phyloP scores from a whole-genome alignment of 2,329 filamentous ascomycete species.

The Fusarium heterosporum region DNA sequence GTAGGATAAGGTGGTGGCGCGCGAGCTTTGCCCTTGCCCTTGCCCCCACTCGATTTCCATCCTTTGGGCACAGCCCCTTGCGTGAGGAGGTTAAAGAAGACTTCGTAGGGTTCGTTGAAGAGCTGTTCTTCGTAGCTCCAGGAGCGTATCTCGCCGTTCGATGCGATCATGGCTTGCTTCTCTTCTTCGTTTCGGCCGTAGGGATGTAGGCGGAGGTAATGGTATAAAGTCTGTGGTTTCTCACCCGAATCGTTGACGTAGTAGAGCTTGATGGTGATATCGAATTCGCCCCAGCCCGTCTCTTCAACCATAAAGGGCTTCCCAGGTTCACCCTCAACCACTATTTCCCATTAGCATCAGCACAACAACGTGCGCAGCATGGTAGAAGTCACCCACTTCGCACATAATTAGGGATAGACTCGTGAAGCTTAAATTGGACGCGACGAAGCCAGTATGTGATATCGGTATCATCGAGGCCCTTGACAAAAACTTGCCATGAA shows the following conservation, averaged over 20 bases:
- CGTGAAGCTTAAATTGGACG: slow-evolving; percentile 97
- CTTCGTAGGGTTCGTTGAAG: slow-evolving; percentile 96
- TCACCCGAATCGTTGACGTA: slow-evolving; percentile 89
- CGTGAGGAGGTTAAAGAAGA: slow-evolving; percentile 89
- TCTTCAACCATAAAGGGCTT: slow-evolving; percentile 85
- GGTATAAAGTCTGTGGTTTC: slow-evolving; percentile 96
- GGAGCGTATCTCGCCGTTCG: slow-evolving; percentile 74
- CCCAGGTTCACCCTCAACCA: slow-evolving; percentile 77
- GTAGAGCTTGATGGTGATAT: slow-evolving; percentile 94
- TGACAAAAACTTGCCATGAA: slow-evolving; percentile 95
- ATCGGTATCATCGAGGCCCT: slow-evolving; percentile 88
- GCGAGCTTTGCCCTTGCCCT: slow-evolving; percentile 62
- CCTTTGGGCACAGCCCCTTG: slow-evolving; percentile 70
- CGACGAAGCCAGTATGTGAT: slow-evolving; percentile 96
- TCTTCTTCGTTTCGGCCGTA: slow-evolving; percentile 86
- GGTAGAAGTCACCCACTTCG: slow-evolving; percentile 68
- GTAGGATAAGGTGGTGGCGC: slow-evolving; percentile 55
- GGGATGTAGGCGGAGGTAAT: slow-evolving; percentile 89
- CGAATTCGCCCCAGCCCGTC: slow-evolving; percentile 98
- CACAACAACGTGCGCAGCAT: slow-evolving; percentile 6
- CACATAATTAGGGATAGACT: slow-evolving; percentile 92
- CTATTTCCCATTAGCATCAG: slow-evolving; percentile 50
- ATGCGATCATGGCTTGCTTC: slow-evolving; percentile 68
- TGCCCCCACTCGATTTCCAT: slow-evolving; percentile 61
- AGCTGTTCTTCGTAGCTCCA: slow-evolving; percentile 94